These are phyloP conservation scores for Colletotrichum sp. DNA, from an alignment of 2,329 filamentous ascomycete genomes.

Conservation along the genomic window DNA sequence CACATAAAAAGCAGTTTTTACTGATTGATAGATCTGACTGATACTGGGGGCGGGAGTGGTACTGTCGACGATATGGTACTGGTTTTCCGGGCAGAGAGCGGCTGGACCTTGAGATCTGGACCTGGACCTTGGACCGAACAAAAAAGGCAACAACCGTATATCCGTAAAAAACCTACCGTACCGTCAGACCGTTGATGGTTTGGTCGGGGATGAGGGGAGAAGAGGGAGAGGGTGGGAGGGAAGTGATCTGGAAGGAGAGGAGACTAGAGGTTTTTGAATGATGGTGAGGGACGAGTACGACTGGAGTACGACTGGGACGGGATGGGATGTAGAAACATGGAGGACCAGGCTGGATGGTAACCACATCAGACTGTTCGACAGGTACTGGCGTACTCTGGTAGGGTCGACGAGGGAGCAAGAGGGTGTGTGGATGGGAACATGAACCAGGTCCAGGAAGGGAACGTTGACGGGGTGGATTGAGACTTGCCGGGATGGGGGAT, in stretches of 20 bases:
- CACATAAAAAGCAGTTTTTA: background rate
- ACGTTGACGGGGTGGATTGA: conserved; percentile 12
- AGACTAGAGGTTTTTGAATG: conserved; percentile 46
- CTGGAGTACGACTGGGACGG: background rate
- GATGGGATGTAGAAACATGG: background rate
- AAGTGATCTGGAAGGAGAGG: conserved; percentile 18
- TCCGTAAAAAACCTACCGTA: conserved; percentile 16
- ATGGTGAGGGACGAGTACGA: conserved; percentile 23
- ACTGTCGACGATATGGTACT: background rate
- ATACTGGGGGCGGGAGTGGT: background rate
- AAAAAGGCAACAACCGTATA: conserved; percentile 5
- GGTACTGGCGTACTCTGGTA: background rate
- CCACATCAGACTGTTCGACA: background rate
- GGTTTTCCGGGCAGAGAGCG: conserved; percentile 6
- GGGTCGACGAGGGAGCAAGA: background rate
- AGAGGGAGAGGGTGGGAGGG: conserved; percentile 26
- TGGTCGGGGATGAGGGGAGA: conserved; percentile 33
- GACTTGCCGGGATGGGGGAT: conserved; percentile 18
- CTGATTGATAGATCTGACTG: background rate
- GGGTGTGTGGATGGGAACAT: conserved; percentile 12
- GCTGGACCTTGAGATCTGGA: conserved; percentile 10
- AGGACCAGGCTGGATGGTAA: background rate
- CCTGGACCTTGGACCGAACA: background rate
- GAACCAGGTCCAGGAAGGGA: conserved; percentile 20
- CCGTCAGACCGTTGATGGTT: conserved; percentile 15